Evolutionary conservation across 306 rosid species (phyloP), one percentile per base, ranked within the genome.

Genomic region (Biancaea sappan): DNA sequence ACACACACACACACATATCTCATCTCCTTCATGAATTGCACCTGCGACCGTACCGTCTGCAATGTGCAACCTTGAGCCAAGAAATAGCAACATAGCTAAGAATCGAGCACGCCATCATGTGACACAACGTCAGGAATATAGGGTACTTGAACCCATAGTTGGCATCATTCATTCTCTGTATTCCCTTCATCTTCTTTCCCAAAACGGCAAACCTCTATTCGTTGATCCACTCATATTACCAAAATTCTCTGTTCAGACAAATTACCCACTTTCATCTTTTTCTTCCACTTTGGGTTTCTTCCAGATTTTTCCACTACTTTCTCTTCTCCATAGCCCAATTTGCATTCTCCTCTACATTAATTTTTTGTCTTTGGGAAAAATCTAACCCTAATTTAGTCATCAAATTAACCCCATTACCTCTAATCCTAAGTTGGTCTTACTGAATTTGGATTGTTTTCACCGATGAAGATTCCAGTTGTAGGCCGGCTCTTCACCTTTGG

Each of bases 61-160:
- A 84, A 38, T 2, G 82, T 16, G 65, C 85, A n/a, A 84, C 10
- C 31, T 80, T 77, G 10, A 84, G 37, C 82, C 84, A 80, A 1
- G 84, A 51, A 1, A 80, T 80, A 0, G 85, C 88, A 7, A 84
- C 16, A 65, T 84, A 84, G 71, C 85, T 80, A 15, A 84, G 64
- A 18, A 84, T 21, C 1, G 85, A 77, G 18, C 88, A 84, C 11
- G 88, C 83, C 82, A 77, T 73, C 88, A 84, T 84, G 76, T 84
- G 88, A 50, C 88, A 84, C 5, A 80, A 19, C 22, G 85, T 84
- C 0, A 84, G 48, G 62, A 84, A 80, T 18, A 84, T 77, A 5
- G 88, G 85, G 53, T 80, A 84, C 76, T 72, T 74, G 73, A 80
- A 84, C 22, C 88, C 81, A 0, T 84, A 78, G 60, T 84, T 80